phyloP scores from a whole-genome alignment of 2,329 filamentous ascomycete genomes.

The Ascochyta fabae region DNA sequence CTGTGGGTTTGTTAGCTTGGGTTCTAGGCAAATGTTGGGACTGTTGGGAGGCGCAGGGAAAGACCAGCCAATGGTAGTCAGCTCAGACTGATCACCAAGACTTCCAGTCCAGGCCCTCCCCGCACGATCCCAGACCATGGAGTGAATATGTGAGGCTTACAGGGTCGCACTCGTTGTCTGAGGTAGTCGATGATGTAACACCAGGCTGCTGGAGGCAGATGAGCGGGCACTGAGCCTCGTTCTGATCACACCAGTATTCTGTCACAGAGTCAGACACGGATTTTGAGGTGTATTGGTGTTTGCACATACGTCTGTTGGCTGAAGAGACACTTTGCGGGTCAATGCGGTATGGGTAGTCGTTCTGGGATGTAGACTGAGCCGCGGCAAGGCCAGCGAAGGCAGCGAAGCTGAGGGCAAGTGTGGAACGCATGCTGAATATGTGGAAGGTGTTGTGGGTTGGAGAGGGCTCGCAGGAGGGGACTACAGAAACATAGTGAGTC shows the following conservation, averaged over 20 bases:
- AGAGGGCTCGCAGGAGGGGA: slow-evolving; percentile 4
- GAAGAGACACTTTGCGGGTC: slow-evolving; percentile 66
- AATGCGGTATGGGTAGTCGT: slow-evolving; percentile 57
- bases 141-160: slow-evolving; percentile 49
- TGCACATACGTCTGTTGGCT: slow-evolving; percentile 58
- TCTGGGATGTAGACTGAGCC: slow-evolving; percentile 51
- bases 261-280: slow-evolving; percentile 25
- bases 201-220: slow-evolving; percentile 71
- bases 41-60: slow-evolving; percentile 7
- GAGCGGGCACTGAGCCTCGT: slow-evolving; percentile 69
- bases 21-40: slow-evolving; percentile 1
- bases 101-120: neutral
- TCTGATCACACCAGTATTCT: slow-evolving; percentile 71
- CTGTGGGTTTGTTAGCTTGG: slow-evolving; percentile 18
- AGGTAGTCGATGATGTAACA: slow-evolving; percentile 52
- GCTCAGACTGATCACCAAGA: neutral
- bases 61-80: slow-evolving; percentile 3
- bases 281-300: neutral
- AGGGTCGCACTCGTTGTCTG: slow-evolving; percentile 71
- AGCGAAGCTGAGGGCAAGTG: slow-evolving; percentile 58
- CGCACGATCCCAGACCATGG: neutral
- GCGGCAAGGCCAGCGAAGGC: slow-evolving; percentile 61
- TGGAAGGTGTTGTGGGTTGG: slow-evolving; percentile 20
- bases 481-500: slow-evolving; percentile 7
- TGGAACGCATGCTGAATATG: slow-evolving; percentile 52